Conservation (phyloP, 495 filamentous ascomycete species). For the Trichoderma erinaceum region DNA sequence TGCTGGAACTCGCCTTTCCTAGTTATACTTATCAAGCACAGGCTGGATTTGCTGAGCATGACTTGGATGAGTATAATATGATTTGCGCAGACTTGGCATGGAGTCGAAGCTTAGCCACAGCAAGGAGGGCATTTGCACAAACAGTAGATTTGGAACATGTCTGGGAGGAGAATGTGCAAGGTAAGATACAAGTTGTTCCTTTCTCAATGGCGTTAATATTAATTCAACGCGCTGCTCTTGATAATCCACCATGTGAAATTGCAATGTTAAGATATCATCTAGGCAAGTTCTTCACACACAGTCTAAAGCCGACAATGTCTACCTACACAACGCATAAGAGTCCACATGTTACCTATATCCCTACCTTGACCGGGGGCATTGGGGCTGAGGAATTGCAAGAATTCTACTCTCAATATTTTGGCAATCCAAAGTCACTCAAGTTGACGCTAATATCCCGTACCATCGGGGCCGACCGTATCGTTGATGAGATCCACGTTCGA, state of each 20-base stretch:
- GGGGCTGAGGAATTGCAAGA: slow-evolving; percentile 55
- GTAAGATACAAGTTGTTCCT: slow-evolving; percentile 26
- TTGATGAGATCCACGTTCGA: slow-evolving; percentile 39
- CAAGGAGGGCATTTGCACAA: slow-evolving; percentile 50
- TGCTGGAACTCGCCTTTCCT: slow-evolving; percentile 31
- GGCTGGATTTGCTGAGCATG: slow-evolving; percentile 47
- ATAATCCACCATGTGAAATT: not conserved
- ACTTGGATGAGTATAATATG: slow-evolving; percentile 45
- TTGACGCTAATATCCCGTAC: slow-evolving; percentile 63
- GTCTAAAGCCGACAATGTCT: slow-evolving; percentile 44
- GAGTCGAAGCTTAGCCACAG: slow-evolving; percentile 39
- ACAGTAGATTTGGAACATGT: slow-evolving; percentile 54
- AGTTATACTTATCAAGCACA: slow-evolving; percentile 37
- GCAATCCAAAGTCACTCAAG: slow-evolving; percentile 54
- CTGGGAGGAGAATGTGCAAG: slow-evolving; percentile 55
- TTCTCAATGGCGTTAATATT: no score
- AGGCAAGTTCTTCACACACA: slow-evolving; percentile 46
- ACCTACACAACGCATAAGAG: slow-evolving; percentile 45
- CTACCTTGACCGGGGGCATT: slow-evolving; percentile 55
- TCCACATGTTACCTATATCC: slow-evolving; percentile 47
- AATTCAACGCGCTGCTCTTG: no score
- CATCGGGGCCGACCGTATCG: slow-evolving; percentile 36
- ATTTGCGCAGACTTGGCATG: slow-evolving; percentile 44
- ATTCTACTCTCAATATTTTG: slow-evolving; percentile 65
- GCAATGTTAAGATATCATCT: not conserved